Percentiles rank a stretch among this genome's conserved stretches.
Conservation (phyloP, 352 stramenopile species). For the Pythium diclinum region DNA sequence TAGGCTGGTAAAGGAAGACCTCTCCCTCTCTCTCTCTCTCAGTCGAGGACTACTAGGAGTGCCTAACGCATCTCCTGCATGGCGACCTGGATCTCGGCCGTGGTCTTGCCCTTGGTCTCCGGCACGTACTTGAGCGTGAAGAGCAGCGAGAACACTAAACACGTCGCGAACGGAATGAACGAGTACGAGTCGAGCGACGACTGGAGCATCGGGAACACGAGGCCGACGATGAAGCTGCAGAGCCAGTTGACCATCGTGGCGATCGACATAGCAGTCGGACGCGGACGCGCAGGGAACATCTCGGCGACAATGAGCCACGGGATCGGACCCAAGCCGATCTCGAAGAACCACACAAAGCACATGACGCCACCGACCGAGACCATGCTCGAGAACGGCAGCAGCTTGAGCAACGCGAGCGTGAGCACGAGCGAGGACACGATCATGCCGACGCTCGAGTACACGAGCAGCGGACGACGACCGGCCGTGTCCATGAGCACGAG, state of each 20-base stretch:
- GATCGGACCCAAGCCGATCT: slow-evolving; percentile 73
- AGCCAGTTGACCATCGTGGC: slow-evolving; percentile 90
- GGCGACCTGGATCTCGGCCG: slow-evolving; percentile 38
- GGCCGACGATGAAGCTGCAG: slow-evolving; percentile 92
- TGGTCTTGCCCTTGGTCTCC: slow-evolving; percentile 75
- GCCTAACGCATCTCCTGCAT: slow-evolving; percentile 32
- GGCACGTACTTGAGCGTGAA: slow-evolving; percentile 72
- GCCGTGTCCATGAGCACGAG: slow-evolving; percentile 48
- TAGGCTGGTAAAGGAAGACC: too few relatives aligned
- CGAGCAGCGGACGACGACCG: slow-evolving; percentile 35
- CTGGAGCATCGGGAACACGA: slow-evolving; percentile 88
- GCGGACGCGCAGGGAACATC: slow-evolving; percentile 90
- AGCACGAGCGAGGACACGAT: slow-evolving; percentile 39
- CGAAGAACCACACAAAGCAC: slow-evolving; percentile 55
- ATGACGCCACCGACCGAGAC: slow-evolving; percentile 44
- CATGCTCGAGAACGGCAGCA: slow-evolving; percentile 42
- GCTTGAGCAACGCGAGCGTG: slow-evolving; percentile 41
- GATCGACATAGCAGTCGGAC: slow-evolving; percentile 74
- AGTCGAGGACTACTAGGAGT: not conserved
- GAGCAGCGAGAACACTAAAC: slow-evolving; percentile 51
- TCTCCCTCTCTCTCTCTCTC: too few relatives aligned
- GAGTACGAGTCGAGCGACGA: slow-evolving; percentile 62
- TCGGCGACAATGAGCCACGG: slow-evolving; percentile 92
- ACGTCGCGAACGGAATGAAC: slow-evolving; percentile 81
- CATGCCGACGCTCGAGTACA: slow-evolving; percentile 47